These are phyloP conservation scores for Zymoseptoria crescenta DNA, from an alignment of 2,329 filamentous ascomycete genomes.

Conservation along the genomic window DNA sequence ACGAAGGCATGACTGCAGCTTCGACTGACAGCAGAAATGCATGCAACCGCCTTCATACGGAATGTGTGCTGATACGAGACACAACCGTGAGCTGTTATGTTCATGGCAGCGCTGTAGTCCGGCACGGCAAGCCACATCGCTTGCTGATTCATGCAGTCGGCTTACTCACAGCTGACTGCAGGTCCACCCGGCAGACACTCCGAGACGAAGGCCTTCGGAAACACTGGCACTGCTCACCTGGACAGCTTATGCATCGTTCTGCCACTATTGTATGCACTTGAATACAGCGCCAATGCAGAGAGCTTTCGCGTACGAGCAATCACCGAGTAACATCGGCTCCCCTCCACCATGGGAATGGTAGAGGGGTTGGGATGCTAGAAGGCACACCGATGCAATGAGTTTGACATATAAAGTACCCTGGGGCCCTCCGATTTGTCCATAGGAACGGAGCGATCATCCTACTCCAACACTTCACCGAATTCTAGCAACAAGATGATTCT, in stretches of 20 bases:
- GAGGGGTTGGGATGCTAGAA: background rate
- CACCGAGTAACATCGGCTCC: background rate
- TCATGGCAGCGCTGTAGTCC: background rate
- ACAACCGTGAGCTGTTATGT: background rate
- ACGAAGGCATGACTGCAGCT: background rate
- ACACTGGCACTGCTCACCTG: background rate
- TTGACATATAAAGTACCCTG: background rate
- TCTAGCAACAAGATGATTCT: constrained; percentile 8
- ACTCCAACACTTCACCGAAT: background rate
- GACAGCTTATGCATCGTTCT: background rate
- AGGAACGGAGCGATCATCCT: background rate
- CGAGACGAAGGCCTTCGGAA: background rate
- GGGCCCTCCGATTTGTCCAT: background rate
- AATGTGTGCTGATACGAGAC: background rate
- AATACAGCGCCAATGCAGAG: background rate
- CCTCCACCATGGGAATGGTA: background rate
- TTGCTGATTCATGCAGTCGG: background rate
- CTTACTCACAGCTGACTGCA: background rate
- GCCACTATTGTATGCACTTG: background rate
- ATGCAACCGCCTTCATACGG: background rate
- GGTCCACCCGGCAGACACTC: background rate
- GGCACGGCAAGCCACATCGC: background rate
- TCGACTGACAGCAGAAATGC: background rate
- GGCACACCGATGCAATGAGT: background rate
- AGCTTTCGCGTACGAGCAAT: background rate